Base-by-base conservation (phyloP, 306 rosid species). In the Trichosanthes cucumerina region DNA sequence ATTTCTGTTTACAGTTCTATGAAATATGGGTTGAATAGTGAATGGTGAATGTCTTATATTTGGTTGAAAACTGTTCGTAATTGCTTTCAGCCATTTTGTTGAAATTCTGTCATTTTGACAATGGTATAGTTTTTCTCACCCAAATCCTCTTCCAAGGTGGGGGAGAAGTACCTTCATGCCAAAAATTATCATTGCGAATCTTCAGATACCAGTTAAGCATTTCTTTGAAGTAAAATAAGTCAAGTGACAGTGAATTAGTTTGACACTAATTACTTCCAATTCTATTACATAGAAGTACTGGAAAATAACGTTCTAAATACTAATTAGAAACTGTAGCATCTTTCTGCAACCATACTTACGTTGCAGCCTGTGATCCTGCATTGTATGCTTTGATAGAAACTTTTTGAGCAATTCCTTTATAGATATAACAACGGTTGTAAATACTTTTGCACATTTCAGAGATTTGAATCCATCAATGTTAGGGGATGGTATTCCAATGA, bases 401-500 rank as follows among this genome's bases (percentile, higher is more conserved):
- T 24, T 71, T 24, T 46, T 8, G 38, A 26, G 53, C 31, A 26
- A 14, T 13, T 71, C 8, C 58, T 43, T 14, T 59, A 23, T 63
- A 19, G 64, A 44, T 44, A 23, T 66, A 63, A n/a, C 49, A 79
- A 80, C 78, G 77, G 80, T 54, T 52, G 38, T 74, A 47, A 52
- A 12, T 70, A 79, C 47, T 78, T 83, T 80, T 82, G 53, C 72
- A 75, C 63, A 85, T 77, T 79, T 57, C 88, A 92, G 99, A 89
- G 86, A 80, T 91, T 89, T 76, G 86, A 84, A 52, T 81, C 96
- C 80, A 84, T 82, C 79, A 84, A 82, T 76, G 28, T 75, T 46
- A 80, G 83, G 85, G 88, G 87, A 68, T 87, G 91, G 70, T 77
- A 81, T 84, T 86, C 87, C n/a, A 81, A 81, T 14, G 90, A 87